These are phyloP conservation scores for Thraustochytrium sp. DNA, from an alignment of 352 stramenopile genomes.

Conservation along the genomic window DNA sequence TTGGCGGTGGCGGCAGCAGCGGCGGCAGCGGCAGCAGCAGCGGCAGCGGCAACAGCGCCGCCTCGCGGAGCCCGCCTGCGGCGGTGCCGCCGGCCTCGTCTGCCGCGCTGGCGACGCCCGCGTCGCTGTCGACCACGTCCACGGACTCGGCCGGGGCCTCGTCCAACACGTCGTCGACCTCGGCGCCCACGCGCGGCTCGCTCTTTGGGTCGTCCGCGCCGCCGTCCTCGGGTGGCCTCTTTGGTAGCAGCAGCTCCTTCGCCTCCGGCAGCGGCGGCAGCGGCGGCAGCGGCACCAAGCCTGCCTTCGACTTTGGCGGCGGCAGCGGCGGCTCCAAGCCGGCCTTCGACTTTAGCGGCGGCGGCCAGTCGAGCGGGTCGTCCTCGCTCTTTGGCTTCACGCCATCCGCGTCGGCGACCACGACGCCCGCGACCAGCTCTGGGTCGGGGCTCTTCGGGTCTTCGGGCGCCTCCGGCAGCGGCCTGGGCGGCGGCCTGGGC, in stretches of 20 bases:
- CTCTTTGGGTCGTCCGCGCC: not conserved
- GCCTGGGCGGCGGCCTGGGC: not conserved
- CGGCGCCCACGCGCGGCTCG: not conserved
- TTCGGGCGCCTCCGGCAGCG: not conserved
- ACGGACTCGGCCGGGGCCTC: not conserved
- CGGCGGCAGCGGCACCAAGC: not conserved
- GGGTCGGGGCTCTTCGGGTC: not conserved
- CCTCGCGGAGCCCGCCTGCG: no score
- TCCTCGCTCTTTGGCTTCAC: not conserved
- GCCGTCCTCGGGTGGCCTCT: not conserved
- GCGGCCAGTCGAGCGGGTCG: not conserved
- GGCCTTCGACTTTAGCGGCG: slow-evolving; percentile 13
- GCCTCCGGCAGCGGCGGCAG: no score
- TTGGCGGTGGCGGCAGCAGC: not conserved
- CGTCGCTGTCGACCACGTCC: not conserved
- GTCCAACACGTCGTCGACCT: not conserved
- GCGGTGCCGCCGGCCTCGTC: no score
- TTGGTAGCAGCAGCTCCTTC: not conserved
- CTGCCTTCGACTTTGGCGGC: slow-evolving; percentile 11
- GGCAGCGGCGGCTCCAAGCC: not conserved
- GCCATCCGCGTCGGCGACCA: no score
- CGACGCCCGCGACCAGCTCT: no score
- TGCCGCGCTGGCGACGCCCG: not conserved
- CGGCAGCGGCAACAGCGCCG: not conserved
- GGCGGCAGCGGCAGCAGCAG: not conserved